Evolutionary conservation across 2,329 filamentous ascomycete species (phyloP), one percentile per base, ranked within the genome.

Genomic region (Byssoonygena ceratinophila): DNA sequence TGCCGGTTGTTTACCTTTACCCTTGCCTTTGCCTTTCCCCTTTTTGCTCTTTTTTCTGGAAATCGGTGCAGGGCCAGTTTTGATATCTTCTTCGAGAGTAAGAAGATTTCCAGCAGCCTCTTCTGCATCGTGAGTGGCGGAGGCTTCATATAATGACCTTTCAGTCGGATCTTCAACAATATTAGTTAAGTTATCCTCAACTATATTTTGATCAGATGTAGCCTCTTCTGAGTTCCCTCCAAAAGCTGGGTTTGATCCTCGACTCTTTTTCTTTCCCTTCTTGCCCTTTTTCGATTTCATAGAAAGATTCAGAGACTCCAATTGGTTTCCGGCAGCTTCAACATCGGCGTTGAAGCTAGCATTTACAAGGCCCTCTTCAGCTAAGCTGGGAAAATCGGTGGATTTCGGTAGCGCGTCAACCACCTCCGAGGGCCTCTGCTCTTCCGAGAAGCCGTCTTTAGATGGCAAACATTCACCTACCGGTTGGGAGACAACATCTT

Each of bases 281-380:
- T 66, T 67, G 47, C 57, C 60, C 48, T 64, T 65, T 61, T 66
- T 64, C 20, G 46, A 25, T 31, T 54, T 55, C 16, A 45, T 54
- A n/a, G 54, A 14, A 27, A 37, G 20, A 39, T 20, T 16, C 14
- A 20, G 16, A n/a, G 41, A 43, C 4, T 39, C 37, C 7, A 37
- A 22, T 5, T 39, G 20, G 6, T 47, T 36, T 45, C n/a, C 29
- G 14, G 18, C 1, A 25, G 29, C 14, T 45, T 34, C 46, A 32
- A 23, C 29, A 25, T 47, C 9, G 18, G 9, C 1, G 2, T 18
- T 14, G 14, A 11, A 11, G 2, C 20, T 27, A 12, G 29, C n/a
- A 14, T 6, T 18, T 6, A 20, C 40, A 12, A 23, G 16, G 9
- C 12, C 23, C 3, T 23, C 20, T 12, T 22, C 7, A 8, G 6